Base-by-base conservation (phyloP, 371 early-diverging fungal genomes). In the Conidiobolus coronatus region DNA sequence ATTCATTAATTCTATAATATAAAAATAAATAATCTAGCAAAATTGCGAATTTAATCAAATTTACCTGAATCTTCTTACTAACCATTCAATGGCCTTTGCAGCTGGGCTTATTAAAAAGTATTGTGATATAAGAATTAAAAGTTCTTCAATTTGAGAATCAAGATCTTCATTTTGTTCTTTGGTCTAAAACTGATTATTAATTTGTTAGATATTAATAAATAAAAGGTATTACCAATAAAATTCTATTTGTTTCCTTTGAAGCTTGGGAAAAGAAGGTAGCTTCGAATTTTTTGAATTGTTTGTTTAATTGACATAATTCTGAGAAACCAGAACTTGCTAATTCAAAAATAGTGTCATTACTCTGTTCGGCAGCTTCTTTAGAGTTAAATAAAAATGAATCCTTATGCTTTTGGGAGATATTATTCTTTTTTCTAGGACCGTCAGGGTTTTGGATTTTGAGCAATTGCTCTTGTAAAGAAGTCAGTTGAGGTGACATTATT, bases 11-110 rank as follows among this genome's bases (percentile, higher is more conserved):
- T 40, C 81, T 68, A 33, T 45, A 15, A 3, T 37, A 40, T n/a
- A 18, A 5, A 20, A 14, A 22, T 38, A 38, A 38, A 36, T 13
- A 11, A 51, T 9, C 14, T 1, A 29, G 3, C 22, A 22, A 40
- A 13, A 5, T 29, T 29, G 3, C 9, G 42, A 40, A 2, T 14
- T 17, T 8, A 8, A 23, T 1, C 11, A 34, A 3, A 3, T 1
- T 22, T 37, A 65, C 65, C 57, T 56, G 68, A 90, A 92, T 33
- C 91, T 73, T 42, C 91, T 74, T 18, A 93, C 64, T 42, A 95
- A 70, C 83, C 91, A 95, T 63, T 95, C 96, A 17, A 92, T 54
- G 0, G 77, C 81, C 57, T 88, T 87, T 45, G 81, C 79, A 1
- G 90, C 73, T 5, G 82, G 73, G 46, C 75, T 73, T 24, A 79